These are phyloP conservation scores for Trichoderma sp. DNA, from an alignment of 2,329 filamentous ascomycete species.

Conservation along the genomic window DNA sequence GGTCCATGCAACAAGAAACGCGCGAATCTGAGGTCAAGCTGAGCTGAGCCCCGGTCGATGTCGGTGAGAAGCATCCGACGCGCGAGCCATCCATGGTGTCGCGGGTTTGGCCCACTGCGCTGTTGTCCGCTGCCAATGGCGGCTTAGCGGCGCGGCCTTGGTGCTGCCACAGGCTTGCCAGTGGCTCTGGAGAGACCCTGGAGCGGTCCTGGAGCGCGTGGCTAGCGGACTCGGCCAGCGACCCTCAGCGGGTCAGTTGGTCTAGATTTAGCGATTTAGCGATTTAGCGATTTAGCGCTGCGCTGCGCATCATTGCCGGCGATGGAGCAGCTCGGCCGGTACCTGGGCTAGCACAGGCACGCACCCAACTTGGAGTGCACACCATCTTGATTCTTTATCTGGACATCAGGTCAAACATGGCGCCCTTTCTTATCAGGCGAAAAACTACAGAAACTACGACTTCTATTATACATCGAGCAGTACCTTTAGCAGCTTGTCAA, in stretches of 20 bases:
- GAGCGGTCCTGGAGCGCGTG: constrained; percentile 8
- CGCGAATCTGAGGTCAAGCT: constrained; percentile 11
- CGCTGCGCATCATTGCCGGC: constrained; percentile 9
- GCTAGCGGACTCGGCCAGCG: constrained; percentile 15
- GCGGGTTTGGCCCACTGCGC: not conserved
- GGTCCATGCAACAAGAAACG: not conserved
- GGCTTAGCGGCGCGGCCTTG: constrained; percentile 13
- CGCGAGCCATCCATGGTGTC: constrained; percentile 21
- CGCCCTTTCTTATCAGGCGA: not conserved
- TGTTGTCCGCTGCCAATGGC: constrained; percentile 9
- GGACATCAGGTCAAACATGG: not conserved
- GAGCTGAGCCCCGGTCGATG: constrained; percentile 17
- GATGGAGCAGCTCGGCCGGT: not conserved
- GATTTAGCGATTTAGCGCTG: constrained; percentile 4
- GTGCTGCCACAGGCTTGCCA: not conserved
- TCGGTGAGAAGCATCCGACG: constrained; percentile 24
- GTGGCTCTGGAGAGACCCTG: constrained; percentile 5
- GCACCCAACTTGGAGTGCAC: not conserved
- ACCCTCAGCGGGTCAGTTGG: constrained; percentile 20
- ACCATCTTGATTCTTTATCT: not conserved
- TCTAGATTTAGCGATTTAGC: not conserved
- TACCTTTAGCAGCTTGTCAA: constrained; percentile 41
- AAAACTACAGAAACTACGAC: not conserved
- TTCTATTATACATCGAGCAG: constrained; percentile 28
- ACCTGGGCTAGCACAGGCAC: not conserved